A percentile compares a stretch with the other conserved stretches of the same genome.
phyloP scores from a whole-genome alignment of 2,329 filamentous ascomycete species.

The Diplocarpon rosae region DNA sequence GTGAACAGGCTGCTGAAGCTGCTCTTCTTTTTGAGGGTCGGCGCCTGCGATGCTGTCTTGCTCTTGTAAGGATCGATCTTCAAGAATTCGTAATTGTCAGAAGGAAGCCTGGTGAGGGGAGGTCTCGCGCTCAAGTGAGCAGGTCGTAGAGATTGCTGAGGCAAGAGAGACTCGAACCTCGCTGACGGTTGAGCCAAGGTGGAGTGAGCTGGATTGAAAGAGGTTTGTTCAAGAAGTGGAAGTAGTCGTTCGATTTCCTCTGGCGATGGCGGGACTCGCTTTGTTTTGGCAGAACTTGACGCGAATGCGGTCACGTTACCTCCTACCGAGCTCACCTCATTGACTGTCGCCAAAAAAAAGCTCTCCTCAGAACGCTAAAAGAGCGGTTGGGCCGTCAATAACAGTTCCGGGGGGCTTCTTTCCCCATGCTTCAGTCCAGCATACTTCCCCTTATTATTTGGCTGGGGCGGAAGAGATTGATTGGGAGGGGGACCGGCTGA shows the following conservation, averaged over 20 bases:
- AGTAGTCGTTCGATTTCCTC: too few relatives aligned
- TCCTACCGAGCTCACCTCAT: too few relatives aligned
- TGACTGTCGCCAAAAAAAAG: not conserved
- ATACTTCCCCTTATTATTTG: not conserved
- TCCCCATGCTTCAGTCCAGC: not conserved
- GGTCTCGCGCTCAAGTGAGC: not conserved
- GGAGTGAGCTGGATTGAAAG: not conserved
- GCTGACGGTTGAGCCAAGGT: not conserved
- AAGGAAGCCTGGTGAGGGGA: not conserved
- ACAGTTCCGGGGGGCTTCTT: not conserved
- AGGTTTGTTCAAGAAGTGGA: not conserved
- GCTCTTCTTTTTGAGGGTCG: not conserved
- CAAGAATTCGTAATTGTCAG: conserved; percentile 1
- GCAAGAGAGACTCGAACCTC: too few relatives aligned
- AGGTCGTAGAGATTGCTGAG: too few relatives aligned
- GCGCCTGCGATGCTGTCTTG: not conserved
- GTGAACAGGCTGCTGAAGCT: not conserved
- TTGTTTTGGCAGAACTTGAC: not conserved
- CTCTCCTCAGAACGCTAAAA: too few relatives aligned
- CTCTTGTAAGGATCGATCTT: not conserved
- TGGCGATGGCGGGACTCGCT: too few relatives aligned
- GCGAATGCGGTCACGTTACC: not conserved
- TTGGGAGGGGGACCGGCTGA: not conserved
- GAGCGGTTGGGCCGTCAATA: too few relatives aligned
- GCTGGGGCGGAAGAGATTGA: not conserved